A percentile compares a stretch with the other conserved stretches of the same genome.
phyloP scores from a whole-genome alignment of 2,329 filamentous ascomycete species.

The Cercospora canescens region DNA sequence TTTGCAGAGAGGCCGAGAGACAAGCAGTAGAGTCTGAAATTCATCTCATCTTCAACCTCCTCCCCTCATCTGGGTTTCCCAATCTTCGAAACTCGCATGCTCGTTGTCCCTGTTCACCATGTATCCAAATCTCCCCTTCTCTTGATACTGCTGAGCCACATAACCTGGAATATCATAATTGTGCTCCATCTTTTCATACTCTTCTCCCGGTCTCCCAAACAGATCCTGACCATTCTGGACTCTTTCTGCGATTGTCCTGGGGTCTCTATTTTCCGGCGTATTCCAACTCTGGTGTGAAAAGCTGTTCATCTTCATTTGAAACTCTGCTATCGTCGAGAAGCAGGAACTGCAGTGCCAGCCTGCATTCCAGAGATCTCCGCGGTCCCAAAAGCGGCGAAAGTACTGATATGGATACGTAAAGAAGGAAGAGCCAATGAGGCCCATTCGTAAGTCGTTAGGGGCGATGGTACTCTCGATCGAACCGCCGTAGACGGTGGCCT shows the following conservation, averaged over 20 bases:
- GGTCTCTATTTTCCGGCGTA: constrained; percentile 49
- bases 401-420: constrained; percentile 42
- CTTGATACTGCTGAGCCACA: constrained; percentile 33
- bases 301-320: constrained; percentile 57
- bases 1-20: background rate
- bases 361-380: constrained; percentile 50
- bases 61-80: constrained; percentile 6
- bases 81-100: constrained; percentile 40
- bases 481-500: constrained; percentile 59
- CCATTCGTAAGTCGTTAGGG: constrained; percentile 56
- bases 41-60: background rate
- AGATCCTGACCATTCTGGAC: constrained; percentile 56
- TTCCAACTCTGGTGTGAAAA: constrained; percentile 60
- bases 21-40: background rate
- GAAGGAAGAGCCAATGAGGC: constrained; percentile 42
- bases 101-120: constrained; percentile 42
- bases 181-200: constrained; percentile 50
- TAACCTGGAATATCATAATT: constrained; percentile 56
- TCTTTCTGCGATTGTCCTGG: constrained; percentile 50
- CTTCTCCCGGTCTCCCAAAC: constrained; percentile 55
- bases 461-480: constrained; percentile 46
- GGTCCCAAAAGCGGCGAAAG: constrained; percentile 38
- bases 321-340: constrained; percentile 56
- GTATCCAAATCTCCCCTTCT: constrained; percentile 36
- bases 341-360: constrained; percentile 65